These are phyloP conservation scores for Senna tora DNA, from an alignment of 306 rosid species.

Conservation along the genomic window DNA sequence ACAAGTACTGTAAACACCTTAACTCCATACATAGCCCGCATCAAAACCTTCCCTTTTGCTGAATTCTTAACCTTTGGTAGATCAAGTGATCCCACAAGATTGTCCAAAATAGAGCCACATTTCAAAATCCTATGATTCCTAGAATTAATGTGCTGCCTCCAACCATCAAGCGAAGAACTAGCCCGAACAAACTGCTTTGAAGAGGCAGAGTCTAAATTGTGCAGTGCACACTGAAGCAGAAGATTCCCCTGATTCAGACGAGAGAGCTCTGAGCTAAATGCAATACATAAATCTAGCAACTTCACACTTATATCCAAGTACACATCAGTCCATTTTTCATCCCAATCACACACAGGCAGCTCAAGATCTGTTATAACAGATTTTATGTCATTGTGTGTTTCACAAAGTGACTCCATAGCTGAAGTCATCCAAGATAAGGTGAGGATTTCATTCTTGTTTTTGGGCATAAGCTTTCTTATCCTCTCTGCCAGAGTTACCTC, in stretches of 20 bases:
- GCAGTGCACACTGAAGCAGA: slow-evolving; percentile 61
- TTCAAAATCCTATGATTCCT: slow-evolving; percentile 61
- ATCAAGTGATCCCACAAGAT: slow-evolving; percentile 64
- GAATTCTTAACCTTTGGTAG: slow-evolving; percentile 85
- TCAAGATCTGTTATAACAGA: slow-evolving; percentile 62
- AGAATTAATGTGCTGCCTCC: slow-evolving; percentile 58
- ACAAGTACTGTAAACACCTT: slow-evolving; percentile 73
- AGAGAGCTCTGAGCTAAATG: slow-evolving; percentile 81
- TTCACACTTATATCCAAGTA: slow-evolving; percentile 80
- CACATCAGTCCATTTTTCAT: slow-evolving; percentile 83
- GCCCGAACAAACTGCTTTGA: slow-evolving; percentile 54
- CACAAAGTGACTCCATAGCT: slow-evolving; percentile 68
- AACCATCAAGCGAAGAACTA: slow-evolving; percentile 65
- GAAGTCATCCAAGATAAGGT: slow-evolving; percentile 82
- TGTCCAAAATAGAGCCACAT: slow-evolving; percentile 56
- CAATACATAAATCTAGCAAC: slow-evolving; percentile 76
- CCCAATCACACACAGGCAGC: slow-evolving; percentile 77
- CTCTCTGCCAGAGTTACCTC: slow-evolving; percentile 72
- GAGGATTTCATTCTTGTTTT: slow-evolving; percentile 62
- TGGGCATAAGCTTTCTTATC: slow-evolving; percentile 64
- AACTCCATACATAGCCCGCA: slow-evolving; percentile 83
- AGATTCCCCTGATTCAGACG: slow-evolving; percentile 71
- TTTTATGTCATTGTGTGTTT: slow-evolving; percentile 60
- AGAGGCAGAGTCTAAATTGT: slow-evolving; percentile 59
- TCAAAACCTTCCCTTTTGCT: slow-evolving; percentile 77